These are phyloP conservation scores for Casuarina glauca DNA, from an alignment of 306 rosid species.

Conservation along the genomic window DNA sequence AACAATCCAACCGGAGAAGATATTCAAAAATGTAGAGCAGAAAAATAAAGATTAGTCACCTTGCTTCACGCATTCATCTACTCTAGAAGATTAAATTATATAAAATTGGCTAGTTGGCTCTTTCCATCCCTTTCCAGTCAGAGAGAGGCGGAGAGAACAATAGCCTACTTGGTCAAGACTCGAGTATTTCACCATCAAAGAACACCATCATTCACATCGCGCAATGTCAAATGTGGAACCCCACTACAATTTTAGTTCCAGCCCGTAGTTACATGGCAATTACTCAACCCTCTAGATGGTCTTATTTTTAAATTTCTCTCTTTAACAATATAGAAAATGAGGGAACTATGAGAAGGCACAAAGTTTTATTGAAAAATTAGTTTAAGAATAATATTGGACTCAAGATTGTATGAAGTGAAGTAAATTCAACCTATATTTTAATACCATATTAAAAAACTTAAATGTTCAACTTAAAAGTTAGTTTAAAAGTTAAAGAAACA, in stretches of 20 bases:
- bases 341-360: too few species aligned
- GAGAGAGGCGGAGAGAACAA: slow-evolving; percentile 34
- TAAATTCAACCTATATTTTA: too few species aligned
- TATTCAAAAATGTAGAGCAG: not conserved
- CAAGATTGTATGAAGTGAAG: too few species aligned
- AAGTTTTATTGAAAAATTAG: too few species aligned
- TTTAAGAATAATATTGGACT: too few species aligned
- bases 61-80: slow-evolving; percentile 67
- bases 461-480: too few species aligned
- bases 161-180: slow-evolving; percentile 43
- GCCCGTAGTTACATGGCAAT: not conserved
- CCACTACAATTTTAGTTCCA: not conserved
- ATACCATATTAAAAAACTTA: too few species aligned
- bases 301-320: too few species aligned
- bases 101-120: slow-evolving; percentile 35
- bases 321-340: too few species aligned
- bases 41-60: slow-evolving; percentile 28
- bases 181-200: not conserved
- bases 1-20: not conserved
- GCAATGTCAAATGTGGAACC: slow-evolving; percentile 8
- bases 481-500: too few species aligned
- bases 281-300: not conserved
- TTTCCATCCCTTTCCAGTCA: slow-evolving; percentile 23
- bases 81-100: slow-evolving; percentile 33
- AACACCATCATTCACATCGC: not conserved